Conservation (phyloP, 805 yeast species). For the Pichia phayaonensis region DNA sequence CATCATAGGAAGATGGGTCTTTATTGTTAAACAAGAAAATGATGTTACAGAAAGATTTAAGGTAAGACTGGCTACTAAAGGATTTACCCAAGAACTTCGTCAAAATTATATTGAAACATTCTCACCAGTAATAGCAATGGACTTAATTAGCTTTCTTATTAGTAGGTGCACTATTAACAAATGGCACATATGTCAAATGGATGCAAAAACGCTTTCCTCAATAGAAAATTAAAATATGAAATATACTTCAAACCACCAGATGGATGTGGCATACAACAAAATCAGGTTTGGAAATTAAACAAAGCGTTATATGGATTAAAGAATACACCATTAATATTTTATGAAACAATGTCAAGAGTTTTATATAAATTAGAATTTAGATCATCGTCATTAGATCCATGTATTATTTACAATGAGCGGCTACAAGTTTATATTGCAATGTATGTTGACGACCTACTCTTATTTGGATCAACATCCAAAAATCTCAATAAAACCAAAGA, state of each 20-base stretch:
- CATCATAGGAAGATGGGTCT: constrained; percentile 5
- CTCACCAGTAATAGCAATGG: constrained; percentile 6
- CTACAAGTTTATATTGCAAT: not conserved
- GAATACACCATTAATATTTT: constrained; percentile 1
- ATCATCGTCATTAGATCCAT: constrained; percentile 1
- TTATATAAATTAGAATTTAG: not conserved
- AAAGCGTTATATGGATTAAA: constrained; percentile 4
- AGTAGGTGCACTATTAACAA: not conserved
- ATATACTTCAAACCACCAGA: constrained; percentile 6
- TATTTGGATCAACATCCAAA: not conserved
- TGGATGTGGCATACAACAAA: not conserved
- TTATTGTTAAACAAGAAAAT: constrained; percentile 5
- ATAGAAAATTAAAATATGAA: constrained; percentile 6
- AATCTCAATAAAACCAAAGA: not conserved
- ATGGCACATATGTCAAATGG: constrained; percentile 4
- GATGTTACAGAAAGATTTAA: constrained; percentile 5
- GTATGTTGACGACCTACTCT: constrained; percentile 1
- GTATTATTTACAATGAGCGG: not conserved
- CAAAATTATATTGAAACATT: constrained; percentile 4
- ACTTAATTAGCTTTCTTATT: constrained; percentile 1
- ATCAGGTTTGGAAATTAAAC: constrained; percentile 1
- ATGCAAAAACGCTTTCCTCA: constrained; percentile 10
- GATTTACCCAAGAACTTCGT: constrained; percentile 5
- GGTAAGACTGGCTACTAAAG: constrained; percentile 8
- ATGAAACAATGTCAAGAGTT: not conserved